A percentile compares a stretch with the other conserved stretches of the same genome.
Conservation (phyloP, 2,329 filamentous ascomycete genomes). For the Cercospora zeae-maydis region DNA sequence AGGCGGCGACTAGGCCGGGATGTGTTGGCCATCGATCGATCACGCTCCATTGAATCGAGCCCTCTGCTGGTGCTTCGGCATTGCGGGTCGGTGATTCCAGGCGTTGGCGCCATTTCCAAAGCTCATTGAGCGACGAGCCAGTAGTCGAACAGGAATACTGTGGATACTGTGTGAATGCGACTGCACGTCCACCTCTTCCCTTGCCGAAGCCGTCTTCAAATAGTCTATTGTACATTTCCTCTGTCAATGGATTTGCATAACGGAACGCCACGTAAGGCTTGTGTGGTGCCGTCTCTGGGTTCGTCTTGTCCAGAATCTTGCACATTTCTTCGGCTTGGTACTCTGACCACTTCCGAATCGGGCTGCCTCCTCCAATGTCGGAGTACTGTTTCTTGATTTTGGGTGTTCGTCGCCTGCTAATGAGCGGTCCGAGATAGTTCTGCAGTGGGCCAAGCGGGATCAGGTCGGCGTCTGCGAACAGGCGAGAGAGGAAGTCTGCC, state of each 20-base stretch:
- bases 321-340: conserved; percentile 94
- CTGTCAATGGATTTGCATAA: conserved; percentile 88
- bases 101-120: conserved; percentile 94
- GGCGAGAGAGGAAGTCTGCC: conserved; percentile 77
- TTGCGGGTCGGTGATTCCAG: conserved; percentile 55
- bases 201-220: conserved; percentile 86
- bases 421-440: conserved; percentile 82
- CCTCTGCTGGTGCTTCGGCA: conserved; percentile 53
- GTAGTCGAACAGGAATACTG: conserved; percentile 98
- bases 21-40: conserved; percentile 98
- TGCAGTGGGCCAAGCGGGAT: conserved; percentile 94
- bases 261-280: conserved; percentile 97
- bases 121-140: conserved; percentile 89
- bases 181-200: conserved; percentile 84
- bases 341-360: conserved; percentile 97
- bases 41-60: conserved; percentile 88
- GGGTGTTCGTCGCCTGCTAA: conserved; percentile 80
- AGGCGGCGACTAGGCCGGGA: conserved; percentile 81
- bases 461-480: conserved; percentile 92
- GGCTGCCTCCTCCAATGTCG: conserved; percentile 93
- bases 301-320: conserved; percentile 83
- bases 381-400: conserved; percentile 97
- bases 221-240: conserved; percentile 82
- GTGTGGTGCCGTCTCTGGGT: conserved; percentile 93
- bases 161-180: conserved; percentile 97